Percentiles rank a stretch among this genome's conserved stretches.
Evolutionary conservation across 2,329 filamentous ascomycete species (phyloP).

Genomic region (Knufia petricola): DNA sequence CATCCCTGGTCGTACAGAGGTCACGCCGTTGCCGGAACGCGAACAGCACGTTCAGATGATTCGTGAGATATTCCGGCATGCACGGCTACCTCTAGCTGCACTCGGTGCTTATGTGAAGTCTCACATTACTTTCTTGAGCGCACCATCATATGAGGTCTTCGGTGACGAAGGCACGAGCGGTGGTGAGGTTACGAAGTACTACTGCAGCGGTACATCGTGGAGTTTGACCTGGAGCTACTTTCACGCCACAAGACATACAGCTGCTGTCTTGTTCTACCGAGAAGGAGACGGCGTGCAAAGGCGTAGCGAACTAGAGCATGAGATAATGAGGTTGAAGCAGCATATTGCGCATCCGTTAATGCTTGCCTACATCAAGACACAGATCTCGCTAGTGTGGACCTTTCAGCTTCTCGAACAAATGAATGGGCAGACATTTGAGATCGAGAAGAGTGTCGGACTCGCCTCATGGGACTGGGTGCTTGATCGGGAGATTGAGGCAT

Average conservation of each 20-base stretch:
- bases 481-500: slow-evolving; percentile 12
- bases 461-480: slow-evolving; percentile 19
- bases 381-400: slow-evolving; percentile 15
- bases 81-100: slow-evolving; percentile 14
- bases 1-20: not conserved
- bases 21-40: slow-evolving; percentile 8
- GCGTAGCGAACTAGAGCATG: slow-evolving; percentile 13
- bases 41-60: slow-evolving; percentile 12
- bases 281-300: slow-evolving; percentile 17
- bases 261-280: slow-evolving; percentile 16
- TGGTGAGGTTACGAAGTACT: slow-evolving; percentile 12
- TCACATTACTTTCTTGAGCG: slow-evolving; percentile 16
- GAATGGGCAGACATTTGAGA: slow-evolving; percentile 17
- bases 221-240: slow-evolving; percentile 16
- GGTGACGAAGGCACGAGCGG: slow-evolving; percentile 1
- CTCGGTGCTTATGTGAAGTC: slow-evolving; percentile 17
- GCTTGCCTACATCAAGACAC: slow-evolving; percentile 18
- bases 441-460: slow-evolving; percentile 17
- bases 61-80: slow-evolving; percentile 12
- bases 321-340: slow-evolving; percentile 14
- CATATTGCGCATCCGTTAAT: slow-evolving; percentile 19
- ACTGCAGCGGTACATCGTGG: slow-evolving; percentile 17
- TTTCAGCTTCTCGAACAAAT: slow-evolving; percentile 19
- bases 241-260: slow-evolving; percentile 12
- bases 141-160: slow-evolving; percentile 10